Base-by-base conservation (phyloP, 1,284 basidiomycete species). In the Leccinum fuscescens region DNA sequence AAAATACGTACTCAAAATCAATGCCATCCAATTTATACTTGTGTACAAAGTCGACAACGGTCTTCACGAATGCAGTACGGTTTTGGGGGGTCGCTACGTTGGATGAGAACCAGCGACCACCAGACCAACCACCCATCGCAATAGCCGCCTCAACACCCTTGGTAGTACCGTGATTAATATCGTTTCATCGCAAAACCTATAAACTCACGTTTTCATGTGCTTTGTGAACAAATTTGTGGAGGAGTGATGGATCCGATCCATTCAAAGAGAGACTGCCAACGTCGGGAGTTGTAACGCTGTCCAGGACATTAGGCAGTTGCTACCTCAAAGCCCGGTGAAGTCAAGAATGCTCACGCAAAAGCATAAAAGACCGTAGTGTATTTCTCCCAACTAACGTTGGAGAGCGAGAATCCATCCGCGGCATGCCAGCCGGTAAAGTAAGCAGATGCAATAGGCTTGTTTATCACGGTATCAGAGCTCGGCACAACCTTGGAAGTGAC, bases 31-130 rank as follows among this genome's bases (percentile, higher is more conserved):
- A 7, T 7, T 58, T 4, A 74, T 90, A 92, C 60, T 80, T 66
- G 33, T 78, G 76, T 52, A 82, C 87, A 50, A 93, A 76, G 17
- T 76, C 72, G 8, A 82, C 17, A 54, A 22, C 52, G 20, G 37
- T 49, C 20, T 50, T 24, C 46, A 88, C 85, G 65, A 95, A 93
- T 0, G 77, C 77, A 9, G 83, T 82, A 44, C 90, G 82, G 68
- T 84, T 86, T 35, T 35, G 1, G 17, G 51, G 51, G 17, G 51
- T 27, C 15, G 55, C 48, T 6, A 54, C 14, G 14, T 53, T 15
- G 20, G 48, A 54, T 24, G 55, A 54, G 31, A 56, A 56, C 31
- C 31, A 37, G 6, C 31, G 22, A 29, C 52, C 1, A 8, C 46
- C 48, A 22, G 22, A 4, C 27, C 27, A 52, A 20, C 48, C 51